Evolutionary conservation across 2,329 filamentous ascomycete genomes (phyloP), one percentile per base, ranked within the genome.

Genomic region (Aspergillus terreus): DNA sequence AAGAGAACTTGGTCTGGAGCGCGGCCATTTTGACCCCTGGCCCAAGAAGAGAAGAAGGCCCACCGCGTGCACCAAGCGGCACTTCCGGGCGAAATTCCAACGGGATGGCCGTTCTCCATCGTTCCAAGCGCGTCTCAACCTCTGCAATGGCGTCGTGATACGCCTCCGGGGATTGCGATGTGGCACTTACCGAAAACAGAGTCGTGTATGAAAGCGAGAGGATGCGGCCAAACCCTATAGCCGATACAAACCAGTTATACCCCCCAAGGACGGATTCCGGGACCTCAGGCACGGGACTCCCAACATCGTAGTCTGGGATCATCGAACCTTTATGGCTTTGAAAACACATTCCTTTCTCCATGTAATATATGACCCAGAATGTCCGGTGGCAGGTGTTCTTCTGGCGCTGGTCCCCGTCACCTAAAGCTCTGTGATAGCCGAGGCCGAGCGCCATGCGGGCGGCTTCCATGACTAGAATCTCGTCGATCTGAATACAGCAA

Each of bases 291-390:
- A 74, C 63, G 0, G 64, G 59, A 47, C 63, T 69, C 10, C 66
- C 65, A 44, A 74, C 68, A 44, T 74, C 71, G 6, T 58, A 63
- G 52, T 73, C 70, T 19, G 58, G 49, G 27, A 75, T 60, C 14
- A 10, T 36, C 32, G 36, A 41, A 19, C 19, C 19, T 19, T 19
- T 19, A 19, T 19, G 19, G 19, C 19, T 19, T 23, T 61, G 60
- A 45, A 73, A 71, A 32, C 58, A 63, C 1, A 55, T 52, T 12
- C 61, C 59, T 49, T 75, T 75, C 44, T 75, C 72, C 27, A 75
- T 44, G 6, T 57, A 57, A 49, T 74, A 75, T 10, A 74, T 59
- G 1, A 70, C 66, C 71, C 72, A 75, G 46, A 75, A 75, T 0
- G 68, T 66, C 30, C 61, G 58, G 25, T 61, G 57, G 10, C 54